Conservation (phyloP, 257 asterid species). For the Solanum clarkiae region DNA sequence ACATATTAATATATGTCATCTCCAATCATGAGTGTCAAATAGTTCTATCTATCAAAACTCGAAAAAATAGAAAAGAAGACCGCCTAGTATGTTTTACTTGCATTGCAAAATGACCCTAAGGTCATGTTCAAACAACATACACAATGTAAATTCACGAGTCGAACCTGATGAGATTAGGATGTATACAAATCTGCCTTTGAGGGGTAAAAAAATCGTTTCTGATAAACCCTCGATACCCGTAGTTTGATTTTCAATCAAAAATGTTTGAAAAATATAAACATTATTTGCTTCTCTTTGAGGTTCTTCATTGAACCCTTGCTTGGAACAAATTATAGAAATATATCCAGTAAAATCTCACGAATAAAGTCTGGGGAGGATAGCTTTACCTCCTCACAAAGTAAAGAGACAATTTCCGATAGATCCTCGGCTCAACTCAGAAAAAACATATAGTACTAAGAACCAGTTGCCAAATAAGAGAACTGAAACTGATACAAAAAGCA, state of each 20-base stretch:
- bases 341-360: neutral
- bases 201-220: neutral
- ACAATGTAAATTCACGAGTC: too few relatives aligned
- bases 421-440: neutral
- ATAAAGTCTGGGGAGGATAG: neutral
- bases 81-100: too few relatives aligned
- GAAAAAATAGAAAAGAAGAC: too few relatives aligned
- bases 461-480: neutral
- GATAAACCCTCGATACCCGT: neutral
- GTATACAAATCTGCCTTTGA: too few relatives aligned
- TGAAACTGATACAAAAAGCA: neutral
- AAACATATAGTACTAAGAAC: neutral
- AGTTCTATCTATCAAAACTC: too few relatives aligned
- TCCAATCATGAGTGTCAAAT: too few relatives aligned
- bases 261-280: neutral
- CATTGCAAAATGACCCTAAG: too few relatives aligned
- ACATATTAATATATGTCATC: too few relatives aligned
- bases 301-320: neutral
- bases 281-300: neutral
- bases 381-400: too few relatives aligned
- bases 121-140: too few relatives aligned
- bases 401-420: neutral
- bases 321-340: neutral
- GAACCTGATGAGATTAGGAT: too few relatives aligned
- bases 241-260: neutral